Base-by-base conservation (phyloP, 108 stramenopile species). In the Skeletonema grethae region DNA sequence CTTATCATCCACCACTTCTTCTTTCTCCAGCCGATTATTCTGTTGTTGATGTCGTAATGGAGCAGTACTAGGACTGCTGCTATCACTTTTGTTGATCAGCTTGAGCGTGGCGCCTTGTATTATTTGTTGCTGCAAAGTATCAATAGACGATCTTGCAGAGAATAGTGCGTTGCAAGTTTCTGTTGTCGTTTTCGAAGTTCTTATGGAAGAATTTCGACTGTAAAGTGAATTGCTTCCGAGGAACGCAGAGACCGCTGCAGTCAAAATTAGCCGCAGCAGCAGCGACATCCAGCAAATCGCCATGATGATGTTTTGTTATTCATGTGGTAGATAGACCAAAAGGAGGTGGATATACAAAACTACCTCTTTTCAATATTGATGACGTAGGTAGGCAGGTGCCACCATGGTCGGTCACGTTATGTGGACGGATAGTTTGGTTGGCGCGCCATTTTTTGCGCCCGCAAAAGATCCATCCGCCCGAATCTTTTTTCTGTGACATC, bases 51-150 rank as follows among this genome's bases (percentile, higher is more conserved):
- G 31, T 15, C 8, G 53, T 20, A 4, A 0, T 39, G 15, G 30
- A 30, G 38, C 16, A n/a, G 39, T 2, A 29, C 29, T 13, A 32
- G 60, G 12, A 11, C 28, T 5, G 8, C 22, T 53, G 50, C 46
- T 12, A 22, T 0, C 64, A 13, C 35, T 16, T 7, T 41, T 70
- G 22, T 61, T 15, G 7, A 70, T 30, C 57, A 70, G 20, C 13
- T 43, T 70, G 20, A 22, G 38, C 38, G 69, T 25, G 25, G 69
- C 59, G 4, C 69, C 69, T 10, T 70, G 39, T 7, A 70, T 16
- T 38, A 70, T 70, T 57, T 70, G 57, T 18, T 59, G 38, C 57
- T 59, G 50, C 29, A 70, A 24, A 31, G 30, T 55, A 32, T 67
- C 53, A 50, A 35, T 67, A 28, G 38, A 45, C 25, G 39, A 50